Evolutionary conservation across 208 protist genomes (phyloP).

Genomic region (Wallacemonas sp.): DNA sequence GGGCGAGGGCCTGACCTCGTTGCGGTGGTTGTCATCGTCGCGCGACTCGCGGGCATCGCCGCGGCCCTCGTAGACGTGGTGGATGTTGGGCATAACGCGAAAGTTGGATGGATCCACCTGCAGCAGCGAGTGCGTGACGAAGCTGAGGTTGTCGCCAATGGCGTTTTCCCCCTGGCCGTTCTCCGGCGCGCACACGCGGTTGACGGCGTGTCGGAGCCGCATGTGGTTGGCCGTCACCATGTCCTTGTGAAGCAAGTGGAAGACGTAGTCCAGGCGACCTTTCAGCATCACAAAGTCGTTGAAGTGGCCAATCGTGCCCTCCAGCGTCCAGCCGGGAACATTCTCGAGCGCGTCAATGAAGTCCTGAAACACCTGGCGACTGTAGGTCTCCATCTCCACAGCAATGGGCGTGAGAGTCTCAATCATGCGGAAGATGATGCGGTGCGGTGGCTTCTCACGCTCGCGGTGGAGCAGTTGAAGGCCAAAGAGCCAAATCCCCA

Average conservation of each 20-base stretch:
- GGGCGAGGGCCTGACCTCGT: not conserved
- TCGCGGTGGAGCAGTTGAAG: slow-evolving; percentile 46
- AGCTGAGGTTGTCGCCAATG: slow-evolving; percentile 22
- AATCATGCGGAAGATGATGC: slow-evolving; percentile 36
- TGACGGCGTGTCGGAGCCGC: slow-evolving; percentile 4
- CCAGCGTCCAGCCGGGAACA: slow-evolving; percentile 33
- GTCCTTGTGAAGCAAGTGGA: slow-evolving; percentile 40
- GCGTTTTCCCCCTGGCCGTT: not conserved
- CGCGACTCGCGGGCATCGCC: not conserved
- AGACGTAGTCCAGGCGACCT: slow-evolving; percentile 31
- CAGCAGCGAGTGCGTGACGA: slow-evolving; percentile 29
- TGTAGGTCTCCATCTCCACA: slow-evolving; percentile 31
- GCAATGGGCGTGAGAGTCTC: slow-evolving; percentile 29
- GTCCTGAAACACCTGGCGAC: slow-evolving; percentile 55
- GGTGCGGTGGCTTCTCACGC: slow-evolving; percentile 26
- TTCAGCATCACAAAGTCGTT: slow-evolving; percentile 51
- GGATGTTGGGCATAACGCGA: slow-evolving; percentile 16
- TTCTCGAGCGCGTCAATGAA: slow-evolving; percentile 51
- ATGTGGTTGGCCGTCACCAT: slow-evolving; percentile 32
- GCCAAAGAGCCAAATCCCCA: slow-evolving; percentile 56
- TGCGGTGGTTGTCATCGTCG: not conserved
- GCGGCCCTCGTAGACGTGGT: slow-evolving; percentile 20
- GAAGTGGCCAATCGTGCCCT: slow-evolving; percentile 34
- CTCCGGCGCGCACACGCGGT: not conserved
- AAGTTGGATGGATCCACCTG: slow-evolving; percentile 21